These are phyloP conservation scores for Babesia ovata DNA, from an alignment of 169 alveolate species.

Conservation along the genomic window DNA sequence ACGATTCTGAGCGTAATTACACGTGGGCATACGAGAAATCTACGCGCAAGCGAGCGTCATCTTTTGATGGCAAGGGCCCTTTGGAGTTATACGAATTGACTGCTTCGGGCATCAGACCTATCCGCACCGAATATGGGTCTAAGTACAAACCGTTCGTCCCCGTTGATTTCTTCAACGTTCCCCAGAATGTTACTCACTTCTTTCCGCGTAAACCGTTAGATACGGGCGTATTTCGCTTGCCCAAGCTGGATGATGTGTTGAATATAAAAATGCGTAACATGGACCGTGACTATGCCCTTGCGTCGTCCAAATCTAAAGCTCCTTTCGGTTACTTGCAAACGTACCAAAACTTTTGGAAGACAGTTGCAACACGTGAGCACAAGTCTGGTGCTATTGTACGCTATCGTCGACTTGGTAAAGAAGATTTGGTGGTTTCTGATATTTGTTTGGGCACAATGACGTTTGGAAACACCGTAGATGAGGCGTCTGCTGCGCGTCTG, in stretches of 20 bases:
- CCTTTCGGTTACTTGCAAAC: conserved; percentile 58
- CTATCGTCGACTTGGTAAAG: conserved; percentile 69
- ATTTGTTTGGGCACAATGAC: conserved; percentile 88
- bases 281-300: conserved; percentile 53
- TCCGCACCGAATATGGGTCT: not conserved
- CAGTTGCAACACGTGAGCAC: conserved; percentile 50
- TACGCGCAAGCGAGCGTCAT: conserved; percentile 32
- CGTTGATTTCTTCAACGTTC: conserved; percentile 68
- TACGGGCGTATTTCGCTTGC: conserved; percentile 77
- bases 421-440: conserved; percentile 79
- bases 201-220: conserved; percentile 75
- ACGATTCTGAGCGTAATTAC: conserved; percentile 77
- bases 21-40: conserved; percentile 71
- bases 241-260: conserved; percentile 78
- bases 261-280: conserved; percentile 60
- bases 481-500: conserved; percentile 70
- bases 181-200: conserved; percentile 27
- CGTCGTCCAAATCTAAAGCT: conserved; percentile 2
- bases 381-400: conserved; percentile 63
- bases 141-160: conserved; percentile 62
- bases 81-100: conserved; percentile 52
- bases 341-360: conserved; percentile 66
- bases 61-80: conserved; percentile 45
- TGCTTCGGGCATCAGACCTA: conserved; percentile 32
- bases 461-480: conserved; percentile 77